A percentile compares a stretch with the other conserved stretches of the same genome.
phyloP scores from a whole-genome alignment of 495 filamentous ascomycete species.

The Aspergillus coremiiformis region DNA sequence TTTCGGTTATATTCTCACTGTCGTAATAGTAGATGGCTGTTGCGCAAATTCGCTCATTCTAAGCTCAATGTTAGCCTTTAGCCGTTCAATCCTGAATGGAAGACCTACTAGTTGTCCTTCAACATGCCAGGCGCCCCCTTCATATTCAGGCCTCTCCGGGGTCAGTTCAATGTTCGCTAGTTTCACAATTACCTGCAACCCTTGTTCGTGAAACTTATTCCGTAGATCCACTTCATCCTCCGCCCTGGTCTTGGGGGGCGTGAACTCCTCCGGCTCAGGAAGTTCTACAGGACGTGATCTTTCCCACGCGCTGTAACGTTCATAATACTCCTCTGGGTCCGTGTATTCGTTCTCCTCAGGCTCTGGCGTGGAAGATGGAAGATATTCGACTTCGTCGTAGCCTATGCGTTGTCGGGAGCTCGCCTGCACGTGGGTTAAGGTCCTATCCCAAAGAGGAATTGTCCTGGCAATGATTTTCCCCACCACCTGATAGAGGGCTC shows the following conservation, averaged over 20 bases:
- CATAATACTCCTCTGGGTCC: conserved; percentile 8
- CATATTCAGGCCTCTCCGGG: conserved; percentile 46
- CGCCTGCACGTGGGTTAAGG: conserved; percentile 13
- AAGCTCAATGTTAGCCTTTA: background rate
- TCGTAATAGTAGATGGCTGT: conserved; percentile 58
- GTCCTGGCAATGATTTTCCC: conserved; percentile 41
- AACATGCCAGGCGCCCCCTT: conserved; percentile 45
- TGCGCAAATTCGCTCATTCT: conserved; percentile 51
- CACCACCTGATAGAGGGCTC: conserved; percentile 42
- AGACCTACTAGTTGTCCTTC: conserved; percentile 42
- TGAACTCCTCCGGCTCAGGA: conserved; percentile 31
- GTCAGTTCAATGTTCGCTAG: conserved; percentile 54
- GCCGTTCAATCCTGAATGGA: background rate
- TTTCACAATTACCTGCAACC: conserved; percentile 58
- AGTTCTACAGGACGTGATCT: conserved; percentile 15
- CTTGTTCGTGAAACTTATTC: conserved; percentile 19
- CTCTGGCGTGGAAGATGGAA: conserved; percentile 4
- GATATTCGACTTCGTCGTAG: conserved; percentile 14
- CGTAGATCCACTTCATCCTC: conserved; percentile 15
- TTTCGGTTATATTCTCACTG: conserved; percentile 51
- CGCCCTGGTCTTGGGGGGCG: background rate
- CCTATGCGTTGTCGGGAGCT: conserved; percentile 15
- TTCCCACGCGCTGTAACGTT: conserved; percentile 7
- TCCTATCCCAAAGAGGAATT: conserved; percentile 49
- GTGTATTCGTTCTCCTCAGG: conserved; percentile 13